Conservation (phyloP, 495 filamentous ascomycete species). For the Xylaria curta region DNA sequence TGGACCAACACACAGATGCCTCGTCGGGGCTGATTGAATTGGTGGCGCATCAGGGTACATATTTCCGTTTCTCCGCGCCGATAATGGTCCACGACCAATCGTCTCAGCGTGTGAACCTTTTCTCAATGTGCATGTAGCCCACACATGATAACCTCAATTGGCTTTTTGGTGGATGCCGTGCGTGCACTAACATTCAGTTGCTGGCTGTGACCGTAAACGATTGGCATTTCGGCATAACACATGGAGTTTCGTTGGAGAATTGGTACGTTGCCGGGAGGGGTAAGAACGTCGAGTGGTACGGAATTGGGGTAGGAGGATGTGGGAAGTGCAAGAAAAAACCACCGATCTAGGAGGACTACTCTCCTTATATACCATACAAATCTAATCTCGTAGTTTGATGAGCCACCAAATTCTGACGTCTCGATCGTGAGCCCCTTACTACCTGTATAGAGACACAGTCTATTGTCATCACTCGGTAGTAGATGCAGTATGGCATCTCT, state of each 20-base stretch:
- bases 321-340: background rate
- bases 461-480: background rate
- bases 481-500: conserved; percentile 6
- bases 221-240: conserved; percentile 9
- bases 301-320: background rate
- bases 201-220: background rate
- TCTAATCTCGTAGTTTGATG: background rate
- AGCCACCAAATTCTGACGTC: background rate
- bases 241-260: conserved; percentile 12
- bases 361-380: background rate
- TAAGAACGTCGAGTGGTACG: background rate
- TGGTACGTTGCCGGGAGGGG: conserved; percentile 18
- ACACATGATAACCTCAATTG: background rate
- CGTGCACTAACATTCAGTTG: background rate
- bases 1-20: background rate
- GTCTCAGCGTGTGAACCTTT: background rate
- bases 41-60: background rate
- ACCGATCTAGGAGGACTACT: background rate
- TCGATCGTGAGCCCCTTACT: background rate
- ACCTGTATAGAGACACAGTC: background rate
- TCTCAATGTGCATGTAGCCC: background rate
- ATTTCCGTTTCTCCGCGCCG: background rate
- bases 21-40: background rate
- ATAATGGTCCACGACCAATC: background rate
- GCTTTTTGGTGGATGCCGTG: background rate